These are phyloP conservation scores for Hypoxylon fragiforme DNA, from an alignment of 495 filamentous ascomycete genomes.

Conservation along the genomic window DNA sequence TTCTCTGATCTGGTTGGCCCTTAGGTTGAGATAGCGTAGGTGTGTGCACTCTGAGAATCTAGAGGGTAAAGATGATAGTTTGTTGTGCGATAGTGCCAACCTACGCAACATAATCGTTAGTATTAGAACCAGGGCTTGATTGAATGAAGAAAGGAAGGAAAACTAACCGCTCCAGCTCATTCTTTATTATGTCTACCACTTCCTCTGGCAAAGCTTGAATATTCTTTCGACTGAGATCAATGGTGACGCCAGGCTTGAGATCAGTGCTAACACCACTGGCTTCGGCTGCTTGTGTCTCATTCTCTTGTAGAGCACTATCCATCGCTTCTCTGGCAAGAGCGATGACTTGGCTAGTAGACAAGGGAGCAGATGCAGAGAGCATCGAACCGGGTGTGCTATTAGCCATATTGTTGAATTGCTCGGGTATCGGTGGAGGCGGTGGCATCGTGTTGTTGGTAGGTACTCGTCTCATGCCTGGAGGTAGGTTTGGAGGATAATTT, in stretches of 20 bases:
- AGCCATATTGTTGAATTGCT: slow-evolving; percentile 37
- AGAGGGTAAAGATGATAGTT: slow-evolving; percentile 72
- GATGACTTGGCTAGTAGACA: slow-evolving; percentile 55
- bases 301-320: slow-evolving; percentile 67
- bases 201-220: slow-evolving; percentile 82
- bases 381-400: slow-evolving; percentile 35
- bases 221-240: slow-evolving; percentile 83
- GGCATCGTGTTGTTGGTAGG: slow-evolving; percentile 42
- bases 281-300: slow-evolving; percentile 67
- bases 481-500: slow-evolving; percentile 46
- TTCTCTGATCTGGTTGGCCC: slow-evolving; percentile 82
- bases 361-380: slow-evolving; percentile 45
- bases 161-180: slow-evolving; percentile 82
- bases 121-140: too few species aligned
- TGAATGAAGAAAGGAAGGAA: neutral
- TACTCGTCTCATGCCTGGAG: slow-evolving; percentile 42
- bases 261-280: slow-evolving; percentile 68
- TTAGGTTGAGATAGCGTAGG: slow-evolving; percentile 92
- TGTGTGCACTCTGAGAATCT: slow-evolving; percentile 85
- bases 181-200: slow-evolving; percentile 88
- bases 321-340: slow-evolving; percentile 65
- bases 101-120: slow-evolving; percentile 56
- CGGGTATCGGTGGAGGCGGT: slow-evolving; percentile 41
- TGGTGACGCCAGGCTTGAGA: slow-evolving; percentile 77
- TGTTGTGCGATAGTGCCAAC: slow-evolving; percentile 88